These are phyloP conservation scores for Cutaneotrichosporon sp. DNA, from an alignment of 1,284 basidiomycete species.

Conservation along the genomic window DNA sequence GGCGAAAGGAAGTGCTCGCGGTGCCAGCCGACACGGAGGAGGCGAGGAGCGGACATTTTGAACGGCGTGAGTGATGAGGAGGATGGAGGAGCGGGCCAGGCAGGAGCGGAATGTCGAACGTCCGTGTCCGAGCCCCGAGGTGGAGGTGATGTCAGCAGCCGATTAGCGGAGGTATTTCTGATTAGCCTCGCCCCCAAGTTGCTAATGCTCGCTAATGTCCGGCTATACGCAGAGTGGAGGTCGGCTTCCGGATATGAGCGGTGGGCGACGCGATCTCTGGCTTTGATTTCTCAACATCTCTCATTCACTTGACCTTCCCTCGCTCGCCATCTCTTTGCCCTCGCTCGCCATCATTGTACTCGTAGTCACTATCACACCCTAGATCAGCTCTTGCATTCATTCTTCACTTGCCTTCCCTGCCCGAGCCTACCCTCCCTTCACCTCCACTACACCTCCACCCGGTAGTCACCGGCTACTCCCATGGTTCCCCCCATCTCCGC, in stretches of 20 bases:
- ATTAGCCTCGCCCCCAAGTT: neutral
- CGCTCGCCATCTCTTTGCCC: neutral
- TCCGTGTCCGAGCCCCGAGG: neutral
- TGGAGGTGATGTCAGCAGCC: neutral
- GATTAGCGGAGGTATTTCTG: neutral
- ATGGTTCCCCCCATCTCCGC: constrained; percentile 6
- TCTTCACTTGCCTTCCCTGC: neutral
- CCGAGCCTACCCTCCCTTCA: neutral
- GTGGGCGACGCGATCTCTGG: neutral
- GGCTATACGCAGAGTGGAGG: too few species aligned
- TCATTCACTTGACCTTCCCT: neutral
- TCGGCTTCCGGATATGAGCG: neutral
- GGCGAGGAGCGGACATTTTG: constrained; percentile 7
- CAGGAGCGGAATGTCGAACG: neutral
- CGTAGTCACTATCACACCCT: neutral
- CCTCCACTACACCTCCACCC: constrained; percentile 4
- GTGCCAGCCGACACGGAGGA: constrained; percentile 59
- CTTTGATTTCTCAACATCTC: constrained; percentile 5
- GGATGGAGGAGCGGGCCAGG: neutral
- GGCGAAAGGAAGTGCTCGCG: constrained; percentile 90
- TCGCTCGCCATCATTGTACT: neutral
- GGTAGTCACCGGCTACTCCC: constrained; percentile 1
- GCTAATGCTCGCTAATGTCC: neutral
- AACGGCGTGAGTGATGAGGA: neutral
- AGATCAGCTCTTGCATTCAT: neutral